Conservation (phyloP, 345 rosid genomes). For the Firmiana major region DNA sequence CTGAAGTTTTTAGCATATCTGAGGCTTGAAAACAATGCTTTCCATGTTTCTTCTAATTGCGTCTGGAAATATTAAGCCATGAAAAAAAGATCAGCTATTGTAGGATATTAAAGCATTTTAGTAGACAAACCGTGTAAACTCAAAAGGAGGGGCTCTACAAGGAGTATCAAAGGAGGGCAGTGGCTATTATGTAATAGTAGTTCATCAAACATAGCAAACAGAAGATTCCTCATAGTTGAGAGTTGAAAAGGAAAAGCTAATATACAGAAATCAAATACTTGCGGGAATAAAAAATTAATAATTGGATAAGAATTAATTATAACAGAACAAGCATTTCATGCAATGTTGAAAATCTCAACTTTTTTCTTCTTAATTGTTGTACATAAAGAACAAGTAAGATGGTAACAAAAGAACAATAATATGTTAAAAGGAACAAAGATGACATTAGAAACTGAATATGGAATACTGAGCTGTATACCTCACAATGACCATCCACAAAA, state of each 20-base stretch:
- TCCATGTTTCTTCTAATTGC: slow-evolving; percentile 86
- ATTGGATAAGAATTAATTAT: background rate
- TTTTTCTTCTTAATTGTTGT: background rate
- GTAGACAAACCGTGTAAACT: background rate
- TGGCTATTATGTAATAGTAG: background rate
- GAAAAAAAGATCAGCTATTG: slow-evolving; percentile 7
- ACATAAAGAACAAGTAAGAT: background rate
- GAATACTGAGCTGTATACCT: slow-evolving; percentile 26
- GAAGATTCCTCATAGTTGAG: background rate
- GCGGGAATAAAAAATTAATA: too few relatives aligned
- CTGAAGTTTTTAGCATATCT: slow-evolving; percentile 72
- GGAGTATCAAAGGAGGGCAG: background rate
- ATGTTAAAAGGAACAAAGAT: background rate
- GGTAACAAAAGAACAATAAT: background rate
- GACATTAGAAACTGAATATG: background rate
- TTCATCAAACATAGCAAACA: background rate
- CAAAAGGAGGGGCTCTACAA: background rate
- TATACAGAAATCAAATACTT: background rate
- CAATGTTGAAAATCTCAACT: background rate
- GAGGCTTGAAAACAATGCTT: slow-evolving; percentile 72
- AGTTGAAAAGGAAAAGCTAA: background rate
- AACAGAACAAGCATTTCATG: background rate
- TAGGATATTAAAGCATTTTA: background rate
- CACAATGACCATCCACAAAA: slow-evolving; percentile 85
- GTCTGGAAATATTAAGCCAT: slow-evolving; percentile 44